phyloP scores from a whole-genome alignment of 2,329 filamentous ascomycete species.

The Pezicula neosporulosa region DNA sequence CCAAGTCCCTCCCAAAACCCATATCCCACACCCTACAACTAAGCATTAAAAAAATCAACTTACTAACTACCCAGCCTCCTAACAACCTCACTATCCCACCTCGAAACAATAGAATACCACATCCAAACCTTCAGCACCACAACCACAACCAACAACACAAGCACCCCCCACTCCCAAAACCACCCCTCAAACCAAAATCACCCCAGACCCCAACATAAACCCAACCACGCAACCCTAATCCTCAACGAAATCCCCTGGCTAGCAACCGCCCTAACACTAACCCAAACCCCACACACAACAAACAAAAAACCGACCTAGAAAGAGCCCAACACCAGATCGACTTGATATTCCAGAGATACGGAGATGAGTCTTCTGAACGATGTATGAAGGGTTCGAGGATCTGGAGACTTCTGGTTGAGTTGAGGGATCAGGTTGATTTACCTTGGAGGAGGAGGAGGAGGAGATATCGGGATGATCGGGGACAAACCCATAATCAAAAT shows the following conservation, averaged over 20 bases:
- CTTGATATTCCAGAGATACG: slow-evolving; percentile 6
- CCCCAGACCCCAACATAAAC: too few relatives aligned
- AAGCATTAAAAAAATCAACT: too few relatives aligned
- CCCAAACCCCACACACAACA: slow-evolving; percentile 4
- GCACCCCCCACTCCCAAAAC: too few relatives aligned
- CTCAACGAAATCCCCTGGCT: slow-evolving; percentile 14
- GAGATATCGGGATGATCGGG: background rate
- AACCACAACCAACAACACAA: slow-evolving; percentile 13
- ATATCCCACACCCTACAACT: too few relatives aligned
- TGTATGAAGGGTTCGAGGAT: slow-evolving; percentile 6
- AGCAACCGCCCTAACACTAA: slow-evolving; percentile 13
- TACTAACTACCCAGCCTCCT: too few relatives aligned
- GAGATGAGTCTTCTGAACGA: background rate
- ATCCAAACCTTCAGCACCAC: slow-evolving; percentile 4
- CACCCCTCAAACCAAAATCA: too few relatives aligned
- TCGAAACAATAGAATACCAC: slow-evolving; percentile 16
- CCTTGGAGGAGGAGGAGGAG: too few relatives aligned
- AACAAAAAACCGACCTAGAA: slow-evolving; percentile 7
- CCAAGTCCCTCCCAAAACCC: too few relatives aligned
- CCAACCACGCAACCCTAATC: too few relatives aligned
- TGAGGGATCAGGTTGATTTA: slow-evolving; percentile 1
- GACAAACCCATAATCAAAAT: background rate
- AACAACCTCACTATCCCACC: slow-evolving; percentile 7
- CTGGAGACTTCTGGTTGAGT: slow-evolving; percentile 11
- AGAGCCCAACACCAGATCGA: slow-evolving; percentile 10